A percentile compares a stretch with the other conserved stretches of the same genome.
phyloP scores from a whole-genome alignment of 306 rosid genomes.

The Sphenostylis stenocarpa region DNA sequence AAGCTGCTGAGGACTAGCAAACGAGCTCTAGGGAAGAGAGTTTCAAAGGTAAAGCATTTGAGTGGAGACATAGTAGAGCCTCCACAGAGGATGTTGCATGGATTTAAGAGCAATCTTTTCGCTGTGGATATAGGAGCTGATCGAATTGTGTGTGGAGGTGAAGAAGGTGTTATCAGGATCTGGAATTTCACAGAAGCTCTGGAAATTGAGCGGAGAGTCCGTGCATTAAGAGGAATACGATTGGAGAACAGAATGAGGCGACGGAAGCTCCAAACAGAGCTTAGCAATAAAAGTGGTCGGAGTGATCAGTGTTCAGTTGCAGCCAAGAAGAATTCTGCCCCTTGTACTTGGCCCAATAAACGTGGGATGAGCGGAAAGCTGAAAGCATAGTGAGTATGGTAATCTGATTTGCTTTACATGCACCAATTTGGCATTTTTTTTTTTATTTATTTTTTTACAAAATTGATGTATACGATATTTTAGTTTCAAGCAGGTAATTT shows the following conservation, averaged over 20 bases:
- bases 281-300: slow-evolving; percentile 51
- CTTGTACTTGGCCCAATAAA: slow-evolving; percentile 65
- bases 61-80: slow-evolving; percentile 57
- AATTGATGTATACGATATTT: slow-evolving; percentile 26
- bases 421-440: too few species aligned
- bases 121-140: slow-evolving; percentile 82
- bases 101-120: slow-evolving; percentile 67
- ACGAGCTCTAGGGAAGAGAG: slow-evolving; percentile 43
- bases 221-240: slow-evolving; percentile 67
- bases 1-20: slow-evolving; percentile 56
- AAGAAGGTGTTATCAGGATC: slow-evolving; percentile 87
- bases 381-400: slow-evolving; percentile 57
- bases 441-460: slow-evolving; percentile 9
- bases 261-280: slow-evolving; percentile 62
- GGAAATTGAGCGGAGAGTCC: slow-evolving; percentile 67
- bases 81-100: slow-evolving; percentile 93
- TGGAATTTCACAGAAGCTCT: slow-evolving; percentile 93
- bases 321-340: slow-evolving; percentile 71
- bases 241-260: slow-evolving; percentile 85
- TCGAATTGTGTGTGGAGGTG: slow-evolving; percentile 95
- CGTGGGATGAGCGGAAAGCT: slow-evolving; percentile 69
- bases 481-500: slow-evolving; percentile 26
- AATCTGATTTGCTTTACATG: slow-evolving; percentile 5
- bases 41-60: slow-evolving; percentile 37
- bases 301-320: slow-evolving; percentile 81